Conservation (phyloP, 768 basidiomycete genomes). For the Polyporus arcularius region DNA sequence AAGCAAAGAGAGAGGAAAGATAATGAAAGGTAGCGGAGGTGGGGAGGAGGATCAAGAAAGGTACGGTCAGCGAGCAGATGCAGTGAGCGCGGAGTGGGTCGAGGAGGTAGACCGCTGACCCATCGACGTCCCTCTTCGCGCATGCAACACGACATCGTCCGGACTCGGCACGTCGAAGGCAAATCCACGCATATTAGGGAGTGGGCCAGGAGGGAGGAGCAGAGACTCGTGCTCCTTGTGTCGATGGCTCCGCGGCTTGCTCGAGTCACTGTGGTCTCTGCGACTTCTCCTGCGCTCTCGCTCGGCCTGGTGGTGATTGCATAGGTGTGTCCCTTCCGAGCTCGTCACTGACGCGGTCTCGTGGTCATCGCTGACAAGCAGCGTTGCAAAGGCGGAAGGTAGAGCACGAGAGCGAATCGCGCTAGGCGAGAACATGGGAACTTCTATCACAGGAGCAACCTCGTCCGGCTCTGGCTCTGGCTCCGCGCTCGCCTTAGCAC, state of each 20-base stretch:
- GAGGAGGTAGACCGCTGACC: slow-evolving; percentile 36
- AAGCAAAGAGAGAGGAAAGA: slow-evolving; percentile 30
- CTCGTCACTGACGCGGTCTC: slow-evolving; percentile 18
- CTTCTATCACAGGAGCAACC: slow-evolving; percentile 34
- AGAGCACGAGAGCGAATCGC: slow-evolving; percentile 63
- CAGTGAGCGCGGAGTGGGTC: slow-evolving; percentile 36
- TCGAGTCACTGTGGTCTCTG: slow-evolving; percentile 23
- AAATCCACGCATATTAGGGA: slow-evolving; percentile 44
- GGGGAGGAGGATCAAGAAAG: slow-evolving; percentile 18
- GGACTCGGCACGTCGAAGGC: slow-evolving; percentile 86
- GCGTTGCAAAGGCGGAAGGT: slow-evolving; percentile 59
- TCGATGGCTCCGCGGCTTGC: neutral
- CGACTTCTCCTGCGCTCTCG: slow-evolving; percentile 1
- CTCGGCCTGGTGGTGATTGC: slow-evolving; percentile 5
- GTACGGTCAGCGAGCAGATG: slow-evolving; percentile 6
- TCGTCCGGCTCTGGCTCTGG: slow-evolving; percentile 43
- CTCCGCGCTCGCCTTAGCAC: slow-evolving; percentile 42
- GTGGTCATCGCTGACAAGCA: slow-evolving; percentile 62
- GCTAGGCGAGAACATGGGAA: slow-evolving; percentile 61
- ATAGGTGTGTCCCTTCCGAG: neutral
- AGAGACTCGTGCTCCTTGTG: slow-evolving; percentile 15
- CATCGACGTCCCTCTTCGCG: slow-evolving; percentile 73
- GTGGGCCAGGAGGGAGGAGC: slow-evolving; percentile 37
- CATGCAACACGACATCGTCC: slow-evolving; percentile 83
- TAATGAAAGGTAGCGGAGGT: slow-evolving; percentile 27